phyloP scores from a whole-genome alignment of 2,329 filamentous ascomycete genomes.

The Hymenotorrendiella dingleyae region DNA sequence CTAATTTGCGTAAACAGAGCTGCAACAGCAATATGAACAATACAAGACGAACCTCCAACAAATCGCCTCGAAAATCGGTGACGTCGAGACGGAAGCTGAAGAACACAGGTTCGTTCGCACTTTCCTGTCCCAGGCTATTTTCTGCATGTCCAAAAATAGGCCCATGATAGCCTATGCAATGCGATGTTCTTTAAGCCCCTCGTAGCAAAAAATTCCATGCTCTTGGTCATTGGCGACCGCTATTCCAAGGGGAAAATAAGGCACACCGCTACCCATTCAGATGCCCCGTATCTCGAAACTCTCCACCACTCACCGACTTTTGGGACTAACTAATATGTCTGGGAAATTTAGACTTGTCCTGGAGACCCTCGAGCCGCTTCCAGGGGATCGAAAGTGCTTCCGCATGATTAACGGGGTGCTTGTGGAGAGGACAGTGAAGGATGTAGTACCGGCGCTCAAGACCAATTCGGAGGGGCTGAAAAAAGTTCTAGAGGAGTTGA shows the following conservation, averaged over 20 bases:
- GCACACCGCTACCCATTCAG: constrained; percentile 4
- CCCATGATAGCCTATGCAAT: too few species aligned
- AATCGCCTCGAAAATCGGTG: constrained; percentile 91
- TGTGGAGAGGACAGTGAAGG: constrained; percentile 87
- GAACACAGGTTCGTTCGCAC: constrained; percentile 79
- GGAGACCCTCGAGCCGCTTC: constrained; percentile 79
- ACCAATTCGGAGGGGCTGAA: constrained; percentile 92
- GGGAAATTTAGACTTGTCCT: constrained; percentile 63
- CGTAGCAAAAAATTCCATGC: too few species aligned
- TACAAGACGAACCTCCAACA: constrained; percentile 79
- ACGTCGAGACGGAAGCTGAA: constrained; percentile 94
- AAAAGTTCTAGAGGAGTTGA: constrained; percentile 87
- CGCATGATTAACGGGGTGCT: constrained; percentile 97
- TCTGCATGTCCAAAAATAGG: background rate
- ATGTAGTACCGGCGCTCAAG: constrained; percentile 83
- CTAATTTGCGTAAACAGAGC: constrained; percentile 46
- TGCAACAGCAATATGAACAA: constrained; percentile 73
- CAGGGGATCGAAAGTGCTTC: constrained; percentile 89
- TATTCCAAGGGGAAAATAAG: too few species aligned
- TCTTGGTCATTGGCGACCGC: too few species aligned
- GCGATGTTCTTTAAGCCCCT: too few species aligned
- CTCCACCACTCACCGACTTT: constrained; percentile 8
- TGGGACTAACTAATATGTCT: constrained; percentile 12
- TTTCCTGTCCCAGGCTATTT: background rate
- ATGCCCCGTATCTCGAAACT: too few species aligned